Evolutionary conservation across 768 basidiomycete species (phyloP).

Genomic region (Russula sp.): DNA sequence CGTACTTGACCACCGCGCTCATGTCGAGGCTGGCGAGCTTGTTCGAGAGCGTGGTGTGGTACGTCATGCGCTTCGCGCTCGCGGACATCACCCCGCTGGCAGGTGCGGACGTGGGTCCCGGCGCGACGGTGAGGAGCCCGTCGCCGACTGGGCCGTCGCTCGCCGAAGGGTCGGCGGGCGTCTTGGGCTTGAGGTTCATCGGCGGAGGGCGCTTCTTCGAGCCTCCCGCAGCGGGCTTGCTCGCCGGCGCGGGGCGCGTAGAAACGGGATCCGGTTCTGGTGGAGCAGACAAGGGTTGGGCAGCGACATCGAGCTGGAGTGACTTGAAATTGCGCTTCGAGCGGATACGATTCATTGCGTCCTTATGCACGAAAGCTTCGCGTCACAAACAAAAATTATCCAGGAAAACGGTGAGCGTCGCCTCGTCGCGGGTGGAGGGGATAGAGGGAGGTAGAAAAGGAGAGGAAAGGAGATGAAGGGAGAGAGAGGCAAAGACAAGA

Average conservation of each 20-base stretch:
- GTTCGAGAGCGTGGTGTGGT: constrained; percentile 73
- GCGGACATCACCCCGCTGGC: constrained; percentile 43
- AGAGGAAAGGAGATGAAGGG: not conserved
- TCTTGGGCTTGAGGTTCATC: constrained; percentile 74
- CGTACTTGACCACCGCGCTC: constrained; percentile 78
- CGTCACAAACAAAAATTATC: not conserved
- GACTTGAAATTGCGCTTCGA: constrained; percentile 93
- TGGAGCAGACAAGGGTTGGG: constrained; percentile 34
- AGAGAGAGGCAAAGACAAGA: not conserved
- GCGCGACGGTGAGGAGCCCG: constrained; percentile 44
- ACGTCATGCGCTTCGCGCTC: constrained; percentile 58
- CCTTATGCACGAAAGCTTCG: not conserved
- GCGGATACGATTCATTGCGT: constrained; percentile 52
- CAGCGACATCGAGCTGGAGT: constrained; percentile 62
- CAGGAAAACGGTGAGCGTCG: not conserved
- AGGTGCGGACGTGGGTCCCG: constrained; percentile 45
- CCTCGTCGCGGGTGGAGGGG: not conserved
- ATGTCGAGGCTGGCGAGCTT: constrained; percentile 84
- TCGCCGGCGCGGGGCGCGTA: constrained; percentile 31
- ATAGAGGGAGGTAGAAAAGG: not conserved
- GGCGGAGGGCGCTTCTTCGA: constrained; percentile 74
- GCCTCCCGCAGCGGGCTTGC: constrained; percentile 33
- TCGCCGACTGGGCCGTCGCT: constrained; percentile 33
- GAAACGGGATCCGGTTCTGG: constrained; percentile 36
- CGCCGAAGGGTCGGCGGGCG: constrained; percentile 36